Conservation (phyloP, 164 flowering plant species). For the Platanus orientalis region DNA sequence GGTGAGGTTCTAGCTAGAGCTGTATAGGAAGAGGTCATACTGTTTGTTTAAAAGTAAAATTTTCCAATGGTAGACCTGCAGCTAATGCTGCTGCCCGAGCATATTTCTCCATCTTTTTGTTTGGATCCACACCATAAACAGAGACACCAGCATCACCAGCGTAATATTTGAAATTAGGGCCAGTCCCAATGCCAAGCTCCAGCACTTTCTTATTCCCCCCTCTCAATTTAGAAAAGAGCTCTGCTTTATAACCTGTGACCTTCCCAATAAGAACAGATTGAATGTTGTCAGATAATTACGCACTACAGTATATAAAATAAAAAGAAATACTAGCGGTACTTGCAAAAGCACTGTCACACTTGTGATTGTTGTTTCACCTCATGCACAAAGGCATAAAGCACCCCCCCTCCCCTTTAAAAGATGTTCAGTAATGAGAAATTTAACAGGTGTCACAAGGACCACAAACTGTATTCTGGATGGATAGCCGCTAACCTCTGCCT, state of each 20-base stretch:
- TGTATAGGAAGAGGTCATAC: slow-evolving; percentile 34
- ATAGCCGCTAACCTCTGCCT: slow-evolving; percentile 53
- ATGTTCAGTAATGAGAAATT: no score
- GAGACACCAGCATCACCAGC: slow-evolving; percentile 37
- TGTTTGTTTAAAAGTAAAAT: slow-evolving; percentile 57
- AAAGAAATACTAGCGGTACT: no score
- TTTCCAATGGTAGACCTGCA: slow-evolving; percentile 51
- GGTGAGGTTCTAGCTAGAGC: neutral
- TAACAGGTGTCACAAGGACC: no score
- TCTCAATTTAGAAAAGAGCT: slow-evolving; percentile 52
- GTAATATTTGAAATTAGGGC: slow-evolving; percentile 84
- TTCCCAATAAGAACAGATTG: slow-evolving; percentile 22
- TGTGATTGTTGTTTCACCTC: no score
- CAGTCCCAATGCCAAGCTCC: slow-evolving; percentile 93
- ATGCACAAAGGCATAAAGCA: no score
- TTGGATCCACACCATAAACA: slow-evolving; percentile 78
- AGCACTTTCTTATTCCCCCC: slow-evolving; percentile 54
- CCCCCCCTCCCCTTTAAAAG: no score
- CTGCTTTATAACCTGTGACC: slow-evolving; percentile 70
- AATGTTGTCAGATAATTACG: neutral
- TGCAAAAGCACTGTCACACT: no score
- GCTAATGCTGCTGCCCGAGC: slow-evolving; percentile 59
- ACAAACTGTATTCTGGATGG: neutral
- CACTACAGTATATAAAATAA: no score
- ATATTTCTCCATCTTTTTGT: slow-evolving; percentile 77